Evolutionary conservation across 2,329 filamentous ascomycete genomes (phyloP).

Genomic region (Erysiphe pulchra): DNA sequence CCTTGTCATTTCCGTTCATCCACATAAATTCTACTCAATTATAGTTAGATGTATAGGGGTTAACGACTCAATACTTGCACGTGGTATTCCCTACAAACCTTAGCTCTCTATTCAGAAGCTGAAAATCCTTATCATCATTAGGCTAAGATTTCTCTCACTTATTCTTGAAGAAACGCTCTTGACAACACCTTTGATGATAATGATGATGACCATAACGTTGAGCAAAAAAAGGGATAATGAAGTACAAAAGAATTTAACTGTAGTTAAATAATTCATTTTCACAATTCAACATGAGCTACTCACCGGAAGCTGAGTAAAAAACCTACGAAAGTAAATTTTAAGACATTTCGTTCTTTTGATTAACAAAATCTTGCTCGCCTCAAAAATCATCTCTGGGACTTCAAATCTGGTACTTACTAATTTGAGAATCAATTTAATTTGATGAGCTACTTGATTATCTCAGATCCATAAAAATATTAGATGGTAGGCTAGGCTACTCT

Average conservation of each 20-base stretch:
- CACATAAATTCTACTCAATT: too few relatives aligned
- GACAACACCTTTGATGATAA: neutral
- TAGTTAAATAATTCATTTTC: neutral
- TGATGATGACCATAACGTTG: neutral
- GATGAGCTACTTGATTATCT: too few relatives aligned
- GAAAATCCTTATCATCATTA: too few relatives aligned
- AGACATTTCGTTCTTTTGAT: too few relatives aligned
- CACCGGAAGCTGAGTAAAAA: neutral
- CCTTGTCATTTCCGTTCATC: too few relatives aligned
- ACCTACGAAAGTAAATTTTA: neutral
- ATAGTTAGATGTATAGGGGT: neutral
- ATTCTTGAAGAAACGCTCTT: neutral
- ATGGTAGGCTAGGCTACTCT: too few relatives aligned
- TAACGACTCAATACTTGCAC: neutral
- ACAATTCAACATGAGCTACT: neutral
- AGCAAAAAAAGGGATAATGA: neutral
- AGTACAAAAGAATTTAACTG: neutral
- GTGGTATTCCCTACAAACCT: neutral
- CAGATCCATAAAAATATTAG: too few relatives aligned
- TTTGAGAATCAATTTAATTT: too few relatives aligned
- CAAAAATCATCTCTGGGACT: too few relatives aligned
- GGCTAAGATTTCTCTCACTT: neutral
- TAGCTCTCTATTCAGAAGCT: neutral
- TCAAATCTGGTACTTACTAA: too few relatives aligned
- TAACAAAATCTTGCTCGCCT: too few relatives aligned